These are phyloP conservation scores for Helichrysum umbraculigerum DNA, from an alignment of 129 eudicot genomes.

Conservation along the genomic window DNA sequence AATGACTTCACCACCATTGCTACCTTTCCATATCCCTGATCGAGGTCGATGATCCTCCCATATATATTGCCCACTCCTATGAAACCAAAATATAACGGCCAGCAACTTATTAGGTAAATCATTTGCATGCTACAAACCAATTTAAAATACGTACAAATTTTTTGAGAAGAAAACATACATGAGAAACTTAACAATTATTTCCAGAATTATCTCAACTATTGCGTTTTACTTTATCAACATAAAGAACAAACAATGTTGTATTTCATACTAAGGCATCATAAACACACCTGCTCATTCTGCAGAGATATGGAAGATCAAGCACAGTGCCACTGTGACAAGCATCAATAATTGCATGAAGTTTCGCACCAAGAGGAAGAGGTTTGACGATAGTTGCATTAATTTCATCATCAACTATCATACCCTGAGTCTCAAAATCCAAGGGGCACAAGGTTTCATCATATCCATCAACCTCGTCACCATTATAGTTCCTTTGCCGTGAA, in stretches of 20 bases:
- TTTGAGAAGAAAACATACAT: background rate
- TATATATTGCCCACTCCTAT: conserved; percentile 45
- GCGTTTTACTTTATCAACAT: background rate
- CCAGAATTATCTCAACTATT: background rate
- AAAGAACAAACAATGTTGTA: background rate
- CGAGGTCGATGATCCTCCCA: conserved; percentile 54
- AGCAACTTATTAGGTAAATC: background rate
- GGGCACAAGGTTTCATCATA: conserved; percentile 65
- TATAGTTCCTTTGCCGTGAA: conserved; percentile 41
- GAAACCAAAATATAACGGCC: conserved; percentile 6
- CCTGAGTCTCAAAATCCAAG: conserved; percentile 53
- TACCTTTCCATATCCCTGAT: conserved; percentile 55
- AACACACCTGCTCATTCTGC: conserved; percentile 45
- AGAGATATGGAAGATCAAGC: conserved; percentile 58
- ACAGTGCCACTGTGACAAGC: conserved; percentile 73
- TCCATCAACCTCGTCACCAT: conserved; percentile 64
- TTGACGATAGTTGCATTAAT: conserved; percentile 58
- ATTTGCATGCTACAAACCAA: background rate
- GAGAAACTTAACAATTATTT: background rate
- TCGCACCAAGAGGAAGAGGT: conserved; percentile 61
- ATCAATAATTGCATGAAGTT: conserved; percentile 71
- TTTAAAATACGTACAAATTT: background rate
- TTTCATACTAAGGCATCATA: conserved; percentile 2
- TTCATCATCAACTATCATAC: conserved; percentile 62
- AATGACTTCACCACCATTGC: conserved; percentile 62